phyloP scores from a whole-genome alignment of 768 basidiomycete genomes.

The Tricholoma matsutake region DNA sequence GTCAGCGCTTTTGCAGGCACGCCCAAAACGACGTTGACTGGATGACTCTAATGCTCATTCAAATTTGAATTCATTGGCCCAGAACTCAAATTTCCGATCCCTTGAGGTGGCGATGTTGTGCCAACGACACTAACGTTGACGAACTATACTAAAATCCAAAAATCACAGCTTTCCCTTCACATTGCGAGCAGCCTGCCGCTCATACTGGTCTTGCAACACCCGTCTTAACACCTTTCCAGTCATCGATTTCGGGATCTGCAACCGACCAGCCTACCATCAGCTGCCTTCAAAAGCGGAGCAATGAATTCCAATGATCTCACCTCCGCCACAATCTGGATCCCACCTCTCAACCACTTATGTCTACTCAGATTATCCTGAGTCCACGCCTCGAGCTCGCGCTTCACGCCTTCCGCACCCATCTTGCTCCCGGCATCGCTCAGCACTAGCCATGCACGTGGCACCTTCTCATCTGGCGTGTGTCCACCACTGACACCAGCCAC shows the following conservation, averaged over 20 bases:
- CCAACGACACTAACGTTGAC: no score
- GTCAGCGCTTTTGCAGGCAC: no score
- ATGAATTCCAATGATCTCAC: constrained; percentile 32
- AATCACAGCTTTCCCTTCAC: constrained; percentile 31
- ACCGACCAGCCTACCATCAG: background rate
- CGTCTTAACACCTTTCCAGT: constrained; percentile 72
- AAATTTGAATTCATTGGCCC: no score
- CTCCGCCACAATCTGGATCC: constrained; percentile 60
- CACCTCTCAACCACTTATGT: constrained; percentile 77
- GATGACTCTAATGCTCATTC: no score
- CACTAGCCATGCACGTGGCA: constrained; percentile 79
- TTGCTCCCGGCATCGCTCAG: constrained; percentile 53
- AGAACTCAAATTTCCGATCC: no score
- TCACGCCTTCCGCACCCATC: constrained; percentile 38
- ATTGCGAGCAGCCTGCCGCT: constrained; percentile 30
- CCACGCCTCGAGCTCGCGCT: constrained; percentile 57
- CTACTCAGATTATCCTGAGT: constrained; percentile 59
- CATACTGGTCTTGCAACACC: constrained; percentile 56
- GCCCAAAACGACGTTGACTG: no score
- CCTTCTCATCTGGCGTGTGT: constrained; percentile 66
- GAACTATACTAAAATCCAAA: background rate
- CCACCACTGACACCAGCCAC: constrained; percentile 77
- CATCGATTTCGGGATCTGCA: constrained; percentile 68
- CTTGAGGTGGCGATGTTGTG: no score
- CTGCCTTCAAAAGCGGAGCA: constrained; percentile 1